These are phyloP conservation scores for Microcyclosporella mali DNA, from an alignment of 2,329 filamentous ascomycete species.

Conservation along the genomic window DNA sequence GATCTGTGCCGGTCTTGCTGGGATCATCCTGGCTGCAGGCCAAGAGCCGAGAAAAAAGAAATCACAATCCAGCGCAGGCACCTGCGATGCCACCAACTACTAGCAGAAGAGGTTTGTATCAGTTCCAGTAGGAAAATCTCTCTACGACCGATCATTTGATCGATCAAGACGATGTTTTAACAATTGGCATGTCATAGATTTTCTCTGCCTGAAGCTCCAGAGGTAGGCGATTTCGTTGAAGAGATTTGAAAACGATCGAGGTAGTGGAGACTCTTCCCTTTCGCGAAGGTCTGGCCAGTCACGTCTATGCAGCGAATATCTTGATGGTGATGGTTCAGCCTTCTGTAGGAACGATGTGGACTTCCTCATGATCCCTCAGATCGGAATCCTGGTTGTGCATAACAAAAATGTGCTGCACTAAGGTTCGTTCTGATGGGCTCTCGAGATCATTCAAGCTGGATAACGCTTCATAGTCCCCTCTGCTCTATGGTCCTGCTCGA, in stretches of 20 bases:
- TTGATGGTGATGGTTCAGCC: constrained; percentile 39
- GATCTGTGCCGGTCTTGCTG: too few relatives aligned
- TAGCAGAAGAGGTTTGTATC: too few relatives aligned
- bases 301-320: constrained; percentile 18
- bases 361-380: constrained; percentile 57
- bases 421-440: constrained; percentile 59
- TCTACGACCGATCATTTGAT: constrained; percentile 8
- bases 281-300: constrained; percentile 17
- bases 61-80: too few relatives aligned
- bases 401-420: constrained; percentile 55
- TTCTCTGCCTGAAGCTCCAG: constrained; percentile 6
- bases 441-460: constrained; percentile 59
- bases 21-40: too few relatives aligned
- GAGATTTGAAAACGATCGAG: constrained; percentile 20
- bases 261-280: constrained; percentile 19
- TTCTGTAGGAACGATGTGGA: constrained; percentile 77
- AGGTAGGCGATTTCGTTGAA: constrained; percentile 16
- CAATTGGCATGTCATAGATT: constrained; percentile 16
- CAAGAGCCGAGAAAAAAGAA: too few relatives aligned
- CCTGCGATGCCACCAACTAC: too few relatives aligned
- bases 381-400: constrained; percentile 58
- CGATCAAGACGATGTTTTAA: constrained; percentile 7
- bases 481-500: constrained; percentile 52
- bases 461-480: constrained; percentile 53
- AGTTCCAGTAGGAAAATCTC: too few relatives aligned